Evolutionary conservation across 2,329 filamentous ascomycete species (phyloP), one percentile per base, ranked within the genome.

Genomic region (Xylariaceae sp.): DNA sequence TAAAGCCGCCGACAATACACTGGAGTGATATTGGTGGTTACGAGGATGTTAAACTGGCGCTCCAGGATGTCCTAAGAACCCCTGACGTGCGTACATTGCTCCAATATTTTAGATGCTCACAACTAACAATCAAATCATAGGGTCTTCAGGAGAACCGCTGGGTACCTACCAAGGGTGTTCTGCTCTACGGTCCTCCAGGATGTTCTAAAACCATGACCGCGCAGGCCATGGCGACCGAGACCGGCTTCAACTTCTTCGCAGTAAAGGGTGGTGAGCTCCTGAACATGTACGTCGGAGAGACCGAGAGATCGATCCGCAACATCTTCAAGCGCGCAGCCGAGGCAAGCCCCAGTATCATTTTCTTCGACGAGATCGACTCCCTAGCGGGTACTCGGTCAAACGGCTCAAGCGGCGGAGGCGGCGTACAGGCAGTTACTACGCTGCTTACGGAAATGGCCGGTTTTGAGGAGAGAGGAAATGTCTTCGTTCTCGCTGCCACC

Each of bases 221-320:
- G 0, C 92, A 96, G 72, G 93, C 93, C 34, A 84, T 96, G 66
- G 93, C 93, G 13, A 96, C 91, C 5, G 92, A 95, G 73, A 90
- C 90, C 35, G 88, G 89, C 3, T 87, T 95, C 74, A 97, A 97
- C 73, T 97, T 97, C 78, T 87, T 97, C 71, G 88, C 92, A 7
- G 90, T 97, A 65, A 96, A 97, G 75, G 93, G 92, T 30, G 91
- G 91, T 42, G 93, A 97, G 74, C 83, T 97, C 10, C 86, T 96
- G 61, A 95, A 92, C 75, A 96, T 96, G 90, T 97, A 97, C 74
- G 92, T 97, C 15, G 93, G 93, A 62, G 93, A 97, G 73, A 93
- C 92, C 1, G 93, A 97, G 75, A 85, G 91, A 9, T 87, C 88
- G 6, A 83, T 97, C 48, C 86, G 93, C 44, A 88, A 91, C 57